Conservation (phyloP, 169 alveolate genomes). For the Amoebophrya sp. region DNA sequence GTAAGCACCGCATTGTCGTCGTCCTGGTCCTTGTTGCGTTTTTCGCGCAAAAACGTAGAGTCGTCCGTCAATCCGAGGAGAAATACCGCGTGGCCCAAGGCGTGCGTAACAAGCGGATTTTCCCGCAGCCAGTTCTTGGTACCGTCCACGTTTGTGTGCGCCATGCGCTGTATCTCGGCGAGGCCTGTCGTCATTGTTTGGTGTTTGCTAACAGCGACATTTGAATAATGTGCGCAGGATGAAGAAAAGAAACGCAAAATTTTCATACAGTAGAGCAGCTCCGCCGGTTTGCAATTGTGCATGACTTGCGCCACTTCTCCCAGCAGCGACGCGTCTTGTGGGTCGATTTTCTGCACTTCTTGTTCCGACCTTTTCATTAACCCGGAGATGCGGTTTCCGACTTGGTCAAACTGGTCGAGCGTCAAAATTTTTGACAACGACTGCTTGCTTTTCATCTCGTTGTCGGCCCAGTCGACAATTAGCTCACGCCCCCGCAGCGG, state of each 20-base stretch:
- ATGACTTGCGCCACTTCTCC: not conserved
- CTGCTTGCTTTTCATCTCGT: not conserved
- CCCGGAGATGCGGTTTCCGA: not conserved
- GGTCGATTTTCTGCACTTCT: not conserved
- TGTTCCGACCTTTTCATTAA: not conserved
- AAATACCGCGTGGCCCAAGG: not conserved
- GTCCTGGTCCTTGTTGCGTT: not conserved
- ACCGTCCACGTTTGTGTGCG: not conserved
- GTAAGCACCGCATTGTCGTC: not conserved
- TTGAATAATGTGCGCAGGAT: not conserved
- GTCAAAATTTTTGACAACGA: too few relatives aligned
- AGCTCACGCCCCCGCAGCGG: not conserved
- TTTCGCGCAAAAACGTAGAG: not conserved
- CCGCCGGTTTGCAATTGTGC: not conserved
- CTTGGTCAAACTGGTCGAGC: not conserved
- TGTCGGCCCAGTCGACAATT: not conserved
- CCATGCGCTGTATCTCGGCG: not conserved
- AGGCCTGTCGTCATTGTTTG: not conserved
- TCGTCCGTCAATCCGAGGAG: not conserved
- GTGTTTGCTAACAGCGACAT: not conserved
- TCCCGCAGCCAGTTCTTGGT: not conserved
- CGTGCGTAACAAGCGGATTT: not conserved
- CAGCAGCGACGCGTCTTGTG: not conserved
- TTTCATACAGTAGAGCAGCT: not conserved
- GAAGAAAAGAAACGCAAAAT: not conserved